Evolutionary conservation across 1,139 yeast species (phyloP).

Genomic region (Zygosaccharomyces sapae): DNA sequence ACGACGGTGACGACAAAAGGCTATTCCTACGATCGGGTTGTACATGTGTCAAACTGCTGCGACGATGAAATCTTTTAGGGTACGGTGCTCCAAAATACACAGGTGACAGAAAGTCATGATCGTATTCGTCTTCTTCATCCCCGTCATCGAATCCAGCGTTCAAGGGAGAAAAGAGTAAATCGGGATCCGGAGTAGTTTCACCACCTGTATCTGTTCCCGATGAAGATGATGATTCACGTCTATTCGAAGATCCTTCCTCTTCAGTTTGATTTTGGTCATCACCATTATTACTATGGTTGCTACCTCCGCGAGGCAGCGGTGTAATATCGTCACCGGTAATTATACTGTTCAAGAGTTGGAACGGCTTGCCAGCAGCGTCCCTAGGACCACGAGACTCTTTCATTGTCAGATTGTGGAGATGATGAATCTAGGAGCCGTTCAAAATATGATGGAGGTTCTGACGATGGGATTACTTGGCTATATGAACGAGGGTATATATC

Average conservation of each 20-base stretch:
- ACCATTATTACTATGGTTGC: background rate
- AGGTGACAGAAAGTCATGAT: slow-evolving; percentile 21
- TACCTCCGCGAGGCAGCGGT: slow-evolving; percentile 17
- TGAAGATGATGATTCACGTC: slow-evolving; percentile 6
- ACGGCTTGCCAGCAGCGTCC: slow-evolving; percentile 11
- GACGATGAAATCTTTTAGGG: slow-evolving; percentile 24
- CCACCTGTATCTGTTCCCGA: background rate
- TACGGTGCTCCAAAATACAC: slow-evolving; percentile 17
- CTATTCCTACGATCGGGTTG: slow-evolving; percentile 13
- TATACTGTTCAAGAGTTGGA: slow-evolving; percentile 18
- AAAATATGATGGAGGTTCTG: background rate
- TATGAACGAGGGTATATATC: background rate
- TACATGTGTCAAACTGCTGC: slow-evolving; percentile 5
- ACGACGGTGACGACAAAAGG: slow-evolving; percentile 2
- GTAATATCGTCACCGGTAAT: slow-evolving; percentile 30
- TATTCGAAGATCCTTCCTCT: slow-evolving; percentile 6
- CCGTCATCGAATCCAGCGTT: slow-evolving; percentile 15
- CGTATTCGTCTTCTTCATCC: slow-evolving; percentile 21
- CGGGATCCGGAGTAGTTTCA: slow-evolving; percentile 12
- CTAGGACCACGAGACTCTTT: slow-evolving; percentile 7
- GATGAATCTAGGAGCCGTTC: background rate
- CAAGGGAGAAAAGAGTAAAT: slow-evolving; percentile 19
- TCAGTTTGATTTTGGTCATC: slow-evolving; percentile 1
- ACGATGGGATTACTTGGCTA: too few species aligned
- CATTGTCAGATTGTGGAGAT: background rate